Evolutionary conservation across 148 eudicot genomes (phyloP).

Genomic region (Talinum fruticosum): DNA sequence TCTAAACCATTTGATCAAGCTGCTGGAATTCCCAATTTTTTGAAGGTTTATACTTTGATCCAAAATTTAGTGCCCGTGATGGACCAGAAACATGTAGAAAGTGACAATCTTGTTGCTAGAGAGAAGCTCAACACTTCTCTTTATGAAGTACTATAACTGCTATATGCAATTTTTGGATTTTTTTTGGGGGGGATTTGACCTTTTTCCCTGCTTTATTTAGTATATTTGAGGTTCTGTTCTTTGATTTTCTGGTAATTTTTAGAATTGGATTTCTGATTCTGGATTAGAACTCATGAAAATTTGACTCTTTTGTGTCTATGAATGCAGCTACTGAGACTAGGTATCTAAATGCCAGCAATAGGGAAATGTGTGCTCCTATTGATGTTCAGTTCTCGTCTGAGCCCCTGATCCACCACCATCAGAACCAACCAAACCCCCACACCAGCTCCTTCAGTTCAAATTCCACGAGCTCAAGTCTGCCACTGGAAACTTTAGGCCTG

Average conservation of each 20-base stretch:
- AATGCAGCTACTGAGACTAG: conserved; percentile 86
- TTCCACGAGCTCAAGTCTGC: conserved; percentile 89
- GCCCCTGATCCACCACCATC: conserved; percentile 38
- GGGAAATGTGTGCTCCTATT: conserved; percentile 83
- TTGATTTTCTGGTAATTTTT: conserved; percentile 12
- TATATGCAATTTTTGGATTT: conserved; percentile 18
- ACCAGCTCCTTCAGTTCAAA: conserved; percentile 64
- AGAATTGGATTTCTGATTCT: background rate
- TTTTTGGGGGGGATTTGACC: background rate
- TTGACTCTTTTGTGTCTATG: background rate
- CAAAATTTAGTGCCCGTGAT: background rate
- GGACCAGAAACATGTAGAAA: background rate
- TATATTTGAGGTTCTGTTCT: background rate
- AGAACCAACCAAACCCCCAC: conserved; percentile 43
- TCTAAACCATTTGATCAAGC: conserved; percentile 5
- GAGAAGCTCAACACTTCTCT: background rate
- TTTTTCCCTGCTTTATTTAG: background rate
- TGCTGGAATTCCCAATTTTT: background rate
- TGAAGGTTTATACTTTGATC: background rate
- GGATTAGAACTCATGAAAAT: background rate
- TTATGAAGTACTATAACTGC: background rate
- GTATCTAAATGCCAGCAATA: conserved; percentile 87
- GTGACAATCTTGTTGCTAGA: conserved; percentile 1
- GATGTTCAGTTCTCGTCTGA: conserved; percentile 58
- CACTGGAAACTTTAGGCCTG: conserved; percentile 94